Conservation (phyloP, 108 stramenopile genomes). For the Cyclostephanos tholiformis region DNA sequence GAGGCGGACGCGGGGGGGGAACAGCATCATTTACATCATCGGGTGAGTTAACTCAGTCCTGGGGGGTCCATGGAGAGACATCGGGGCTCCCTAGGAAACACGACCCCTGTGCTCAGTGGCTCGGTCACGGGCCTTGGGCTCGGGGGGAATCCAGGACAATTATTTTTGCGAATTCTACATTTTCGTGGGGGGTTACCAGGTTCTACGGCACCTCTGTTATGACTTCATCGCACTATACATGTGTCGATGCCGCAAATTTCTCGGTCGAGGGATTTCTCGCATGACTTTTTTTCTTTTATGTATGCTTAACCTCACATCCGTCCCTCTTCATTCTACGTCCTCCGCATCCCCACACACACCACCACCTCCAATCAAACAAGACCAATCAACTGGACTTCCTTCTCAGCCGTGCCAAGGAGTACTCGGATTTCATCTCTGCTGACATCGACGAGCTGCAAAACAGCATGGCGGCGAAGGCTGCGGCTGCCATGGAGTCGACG, state of each 20-base stretch:
- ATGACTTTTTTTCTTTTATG: slow-evolving; percentile 1
- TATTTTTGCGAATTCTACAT: background rate
- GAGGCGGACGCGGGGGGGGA: background rate
- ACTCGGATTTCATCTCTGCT: slow-evolving; percentile 83
- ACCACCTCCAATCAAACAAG: slow-evolving; percentile 14
- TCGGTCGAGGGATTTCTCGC: background rate
- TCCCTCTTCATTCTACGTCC: background rate
- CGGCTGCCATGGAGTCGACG: slow-evolving; percentile 27
- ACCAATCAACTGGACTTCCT: slow-evolving; percentile 84
- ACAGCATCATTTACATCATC: slow-evolving; percentile 55
- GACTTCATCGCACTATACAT: background rate
- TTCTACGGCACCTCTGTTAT: background rate
- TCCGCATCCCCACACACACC: background rate
- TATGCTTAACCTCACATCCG: background rate
- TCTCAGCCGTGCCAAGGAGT: slow-evolving; percentile 79
- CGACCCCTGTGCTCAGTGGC: background rate
- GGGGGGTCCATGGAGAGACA: no score
- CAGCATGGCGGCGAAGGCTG: slow-evolving; percentile 65
- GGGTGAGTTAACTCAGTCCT: slow-evolving; percentile 42
- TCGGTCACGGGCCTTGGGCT: background rate
- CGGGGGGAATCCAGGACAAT: no score
- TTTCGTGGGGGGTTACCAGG: background rate
- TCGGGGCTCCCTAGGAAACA: background rate
- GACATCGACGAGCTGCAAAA: slow-evolving; percentile 82
- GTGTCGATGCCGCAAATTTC: background rate